phyloP scores from a whole-genome alignment of 164 flowering plant genomes.

The Euptelea pleiosperma region DNA sequence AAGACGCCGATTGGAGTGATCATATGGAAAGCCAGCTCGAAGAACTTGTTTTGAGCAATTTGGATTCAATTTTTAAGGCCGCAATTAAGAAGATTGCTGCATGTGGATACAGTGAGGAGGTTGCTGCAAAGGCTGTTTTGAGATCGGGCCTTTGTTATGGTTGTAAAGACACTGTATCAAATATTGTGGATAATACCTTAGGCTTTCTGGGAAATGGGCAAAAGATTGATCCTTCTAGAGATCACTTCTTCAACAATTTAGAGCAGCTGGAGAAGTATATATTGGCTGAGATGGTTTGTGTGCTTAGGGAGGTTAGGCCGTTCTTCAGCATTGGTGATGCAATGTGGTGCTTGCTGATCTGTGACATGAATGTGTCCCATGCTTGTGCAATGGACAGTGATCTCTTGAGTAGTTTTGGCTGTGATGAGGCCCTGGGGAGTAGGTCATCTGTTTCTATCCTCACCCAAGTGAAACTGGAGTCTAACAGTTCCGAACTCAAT shows the following conservation, averaged over 20 bases:
- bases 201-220: conserved; percentile 60
- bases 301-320: conserved; percentile 80
- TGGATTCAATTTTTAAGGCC: conserved; percentile 71
- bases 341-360: conserved; percentile 92
- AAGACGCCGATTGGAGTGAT: conserved; percentile 89
- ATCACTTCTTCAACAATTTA: conserved; percentile 66
- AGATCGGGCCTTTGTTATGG: conserved; percentile 87
- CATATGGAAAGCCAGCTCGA: conserved; percentile 70
- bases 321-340: conserved; percentile 89
- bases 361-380: conserved; percentile 91
- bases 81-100: conserved; percentile 76
- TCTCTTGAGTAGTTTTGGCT: conserved; percentile 35
- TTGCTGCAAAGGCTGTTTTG: conserved; percentile 68
- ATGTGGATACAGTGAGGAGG: conserved; percentile 75
- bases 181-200: conserved; percentile 79
- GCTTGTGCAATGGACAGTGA: conserved; percentile 92
- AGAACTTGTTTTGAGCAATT: conserved; percentile 72
- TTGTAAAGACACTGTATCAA: conserved; percentile 73
- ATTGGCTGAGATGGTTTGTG: conserved; percentile 85
- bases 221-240: conserved; percentile 52
- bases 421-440: conserved; percentile 36
- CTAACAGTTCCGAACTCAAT: conserved; percentile 34
- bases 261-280: conserved; percentile 78
- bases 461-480: conserved; percentile 37
- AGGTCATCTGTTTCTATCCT: conserved; percentile 31